Base-by-base conservation (phyloP, 495 filamentous ascomycete genomes). In the Hyaloscypha bicolor region DNA sequence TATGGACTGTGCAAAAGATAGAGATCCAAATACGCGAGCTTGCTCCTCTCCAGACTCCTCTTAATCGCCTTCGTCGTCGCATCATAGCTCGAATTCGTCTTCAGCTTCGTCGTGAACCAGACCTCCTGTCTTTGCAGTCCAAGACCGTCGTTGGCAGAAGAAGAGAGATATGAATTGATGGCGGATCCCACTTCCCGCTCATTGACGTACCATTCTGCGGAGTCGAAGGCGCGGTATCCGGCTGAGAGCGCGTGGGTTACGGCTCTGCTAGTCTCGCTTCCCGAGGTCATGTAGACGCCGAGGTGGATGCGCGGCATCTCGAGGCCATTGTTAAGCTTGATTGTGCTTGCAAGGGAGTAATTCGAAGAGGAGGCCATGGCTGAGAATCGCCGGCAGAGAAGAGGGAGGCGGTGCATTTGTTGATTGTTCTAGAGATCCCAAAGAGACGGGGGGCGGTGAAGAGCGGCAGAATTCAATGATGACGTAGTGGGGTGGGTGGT, bases 41-140 rank as follows among this genome's bases (percentile, higher is more conserved):
- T 81, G 42, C 83, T 81, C 61, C 79, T 75, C 51, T 80, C 76
- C 22, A 91, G 77, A 53, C 82, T 87, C 67, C 82, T 74, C 19
- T 76, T 79, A 59, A 93, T 86, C 4, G 85, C 82, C 42, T 71
- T 75, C 56, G 85, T 83, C 29, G 87, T 87, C 9, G 74, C 71
- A 12, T 87, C 79, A 71, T 90, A 91, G 9, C 79, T 78, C 4
- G 78, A 79, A 71, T 90, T 89, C 61, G 73, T 80, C 30, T 79
- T 78, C 21, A 92, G 77, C 74, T 92, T 93, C 55, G 85, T 84
- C 1, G 90, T 93, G 75, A 87, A 91, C 73, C 87, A 86, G 65
- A 92, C 79, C 68, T 91, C 83, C 25, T 84, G 79, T 11, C 89
- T 81, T 31, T 79, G 78, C 14, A 90, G 73, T 12, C 72, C 75